These are phyloP conservation scores for Aaosphaeria pasadenensis DNA, from an alignment of 2,329 filamentous ascomycete genomes.

Conservation along the genomic window DNA sequence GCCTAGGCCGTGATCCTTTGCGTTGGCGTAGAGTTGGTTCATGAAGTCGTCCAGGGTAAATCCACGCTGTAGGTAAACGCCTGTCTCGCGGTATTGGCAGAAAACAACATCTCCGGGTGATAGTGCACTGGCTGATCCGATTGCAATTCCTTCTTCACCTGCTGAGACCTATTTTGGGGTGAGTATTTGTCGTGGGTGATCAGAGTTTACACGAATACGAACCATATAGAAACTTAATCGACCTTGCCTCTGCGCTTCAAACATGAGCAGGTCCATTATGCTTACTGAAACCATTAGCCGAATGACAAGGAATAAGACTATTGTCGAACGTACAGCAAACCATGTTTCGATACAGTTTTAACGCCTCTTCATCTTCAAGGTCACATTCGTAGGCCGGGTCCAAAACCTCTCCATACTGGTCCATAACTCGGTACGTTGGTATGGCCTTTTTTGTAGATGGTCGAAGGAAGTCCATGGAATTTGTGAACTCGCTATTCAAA, in stretches of 20 bases:
- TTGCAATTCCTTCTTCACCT: constrained; percentile 89
- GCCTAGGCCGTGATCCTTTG: constrained; percentile 73
- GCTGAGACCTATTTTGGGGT: constrained; percentile 59
- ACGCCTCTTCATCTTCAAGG: constrained; percentile 60
- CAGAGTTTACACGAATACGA: neutral
- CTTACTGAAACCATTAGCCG: constrained; percentile 48
- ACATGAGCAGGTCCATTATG: constrained; percentile 97
- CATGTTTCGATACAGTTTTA: constrained; percentile 64
- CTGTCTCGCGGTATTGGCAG: constrained; percentile 90
- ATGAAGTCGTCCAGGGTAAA: constrained; percentile 89
- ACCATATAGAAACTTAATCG: constrained; percentile 97
- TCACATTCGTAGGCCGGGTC: constrained; percentile 67
- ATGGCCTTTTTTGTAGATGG: constrained; percentile 72
- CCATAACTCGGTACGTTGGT: constrained; percentile 86
- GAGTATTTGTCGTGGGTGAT: neutral
- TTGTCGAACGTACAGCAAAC: constrained; percentile 46
- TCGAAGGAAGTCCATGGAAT: constrained; percentile 70
- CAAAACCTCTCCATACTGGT: constrained; percentile 81
- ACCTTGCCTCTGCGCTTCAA: constrained; percentile 95
- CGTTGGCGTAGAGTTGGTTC: constrained; percentile 90
- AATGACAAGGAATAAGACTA: neutral
- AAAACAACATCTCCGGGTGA: constrained; percentile 86
- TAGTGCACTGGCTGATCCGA: constrained; percentile 82
- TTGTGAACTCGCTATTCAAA: constrained; percentile 89
- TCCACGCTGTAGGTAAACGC: constrained; percentile 85